Evolutionary conservation across 495 filamentous ascomycete genomes (phyloP).

Genomic region (Tuber borchii): DNA sequence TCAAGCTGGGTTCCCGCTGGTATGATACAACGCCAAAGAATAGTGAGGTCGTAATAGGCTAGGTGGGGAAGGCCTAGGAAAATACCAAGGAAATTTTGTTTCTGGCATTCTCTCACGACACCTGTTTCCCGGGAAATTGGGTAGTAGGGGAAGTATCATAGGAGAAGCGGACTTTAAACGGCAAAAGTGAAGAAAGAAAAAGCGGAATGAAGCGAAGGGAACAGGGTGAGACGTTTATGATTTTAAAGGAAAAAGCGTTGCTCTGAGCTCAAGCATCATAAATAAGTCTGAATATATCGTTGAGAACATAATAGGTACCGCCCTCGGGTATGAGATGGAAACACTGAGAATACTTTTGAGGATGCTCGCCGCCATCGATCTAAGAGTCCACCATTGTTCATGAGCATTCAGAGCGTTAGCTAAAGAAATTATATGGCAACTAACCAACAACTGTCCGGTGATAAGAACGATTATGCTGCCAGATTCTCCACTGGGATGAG

Average conservation of each 20-base stretch:
- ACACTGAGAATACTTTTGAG: slow-evolving; percentile 76
- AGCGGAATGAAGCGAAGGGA: background rate
- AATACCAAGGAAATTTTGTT: background rate
- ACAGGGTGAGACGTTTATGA: background rate
- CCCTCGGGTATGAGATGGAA: slow-evolving; percentile 73
- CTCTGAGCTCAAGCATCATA: slow-evolving; percentile 45
- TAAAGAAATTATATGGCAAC: slow-evolving; percentile 26
- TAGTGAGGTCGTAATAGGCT: background rate
- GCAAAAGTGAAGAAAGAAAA: background rate
- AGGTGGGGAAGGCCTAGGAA: background rate
- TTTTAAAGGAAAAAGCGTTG: background rate
- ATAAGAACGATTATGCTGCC: slow-evolving; percentile 74
- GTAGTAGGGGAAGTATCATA: background rate
- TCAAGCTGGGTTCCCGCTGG: background rate
- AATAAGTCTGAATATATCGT: slow-evolving; percentile 85
- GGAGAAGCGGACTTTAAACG: background rate
- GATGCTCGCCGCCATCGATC: slow-evolving; percentile 73
- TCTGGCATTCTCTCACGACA: background rate
- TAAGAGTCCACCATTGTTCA: slow-evolving; percentile 40
- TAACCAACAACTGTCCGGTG: slow-evolving; percentile 74
- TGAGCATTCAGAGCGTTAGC: background rate
- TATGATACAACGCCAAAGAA: background rate
- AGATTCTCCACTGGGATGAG: slow-evolving; percentile 58
- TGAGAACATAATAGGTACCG: slow-evolving; percentile 77
- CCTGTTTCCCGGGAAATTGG: background rate